phyloP scores from a whole-genome alignment of 495 filamentous ascomycete species.

The Bryoglossum gracile region DNA sequence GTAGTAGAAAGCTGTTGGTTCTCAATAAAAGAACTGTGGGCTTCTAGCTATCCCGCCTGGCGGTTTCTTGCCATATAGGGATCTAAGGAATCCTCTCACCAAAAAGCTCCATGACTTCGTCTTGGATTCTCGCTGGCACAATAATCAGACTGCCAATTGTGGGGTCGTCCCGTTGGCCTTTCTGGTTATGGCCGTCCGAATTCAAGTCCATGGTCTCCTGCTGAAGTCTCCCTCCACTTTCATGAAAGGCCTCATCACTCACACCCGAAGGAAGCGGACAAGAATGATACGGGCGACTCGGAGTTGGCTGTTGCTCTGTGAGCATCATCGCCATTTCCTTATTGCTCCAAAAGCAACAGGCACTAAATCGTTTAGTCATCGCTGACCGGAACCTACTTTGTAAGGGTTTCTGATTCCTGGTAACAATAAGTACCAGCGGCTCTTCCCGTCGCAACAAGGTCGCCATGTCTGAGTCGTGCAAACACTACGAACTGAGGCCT shows the following conservation, averaged over 20 bases:
- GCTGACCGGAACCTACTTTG: conserved; percentile 3
- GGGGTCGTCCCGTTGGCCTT: background rate
- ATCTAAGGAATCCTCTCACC: too few species aligned
- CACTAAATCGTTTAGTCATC: conserved; percentile 5
- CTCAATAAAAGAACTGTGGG: too few species aligned
- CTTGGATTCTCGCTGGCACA: background rate
- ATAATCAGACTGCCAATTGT: conserved; percentile 8
- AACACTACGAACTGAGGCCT: conserved; percentile 48
- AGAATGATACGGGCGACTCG: conserved; percentile 13
- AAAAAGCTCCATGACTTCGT: conserved; percentile 25
- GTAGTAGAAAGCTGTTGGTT: too few species aligned
- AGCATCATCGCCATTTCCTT: conserved; percentile 14
- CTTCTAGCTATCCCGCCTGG: too few species aligned
- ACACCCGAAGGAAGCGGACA: conserved; percentile 29
- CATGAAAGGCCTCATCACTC: conserved; percentile 10
- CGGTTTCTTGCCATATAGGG: too few species aligned
- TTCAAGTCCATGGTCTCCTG: conserved; percentile 4
- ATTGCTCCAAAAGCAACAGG: conserved; percentile 5
- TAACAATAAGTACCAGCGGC: conserved; percentile 11
- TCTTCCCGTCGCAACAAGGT: conserved; percentile 36
- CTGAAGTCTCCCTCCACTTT: background rate
- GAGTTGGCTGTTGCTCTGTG: conserved; percentile 12
- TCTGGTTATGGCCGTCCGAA: conserved; percentile 13
- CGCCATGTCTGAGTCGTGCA: too few species aligned
- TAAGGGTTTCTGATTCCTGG: conserved; percentile 1